These are phyloP conservation scores for Tuber aestivum DNA, from an alignment of 495 filamentous ascomycete species.

Conservation along the genomic window DNA sequence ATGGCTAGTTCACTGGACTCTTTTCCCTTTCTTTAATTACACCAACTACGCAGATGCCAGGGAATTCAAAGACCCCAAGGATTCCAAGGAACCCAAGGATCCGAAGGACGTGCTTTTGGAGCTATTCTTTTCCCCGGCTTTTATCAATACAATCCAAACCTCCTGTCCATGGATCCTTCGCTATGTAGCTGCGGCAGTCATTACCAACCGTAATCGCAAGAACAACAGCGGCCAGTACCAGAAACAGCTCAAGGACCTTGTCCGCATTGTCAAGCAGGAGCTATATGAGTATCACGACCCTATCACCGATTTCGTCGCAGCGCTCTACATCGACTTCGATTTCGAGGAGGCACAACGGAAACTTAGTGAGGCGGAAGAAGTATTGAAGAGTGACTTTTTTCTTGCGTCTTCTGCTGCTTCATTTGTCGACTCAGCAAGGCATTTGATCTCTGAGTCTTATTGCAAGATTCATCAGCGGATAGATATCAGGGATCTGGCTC, in stretches of 20 bases:
- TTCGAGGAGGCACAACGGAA: slow-evolving; percentile 96
- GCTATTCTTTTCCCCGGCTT: slow-evolving; percentile 89
- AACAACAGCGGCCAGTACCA: slow-evolving; percentile 82
- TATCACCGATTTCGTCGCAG: slow-evolving; percentile 91
- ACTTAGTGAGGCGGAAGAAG: slow-evolving; percentile 82
- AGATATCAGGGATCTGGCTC: slow-evolving; percentile 92
- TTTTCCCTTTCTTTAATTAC: slow-evolving; percentile 99
- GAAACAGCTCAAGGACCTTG: slow-evolving; percentile 94
- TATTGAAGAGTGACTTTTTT: slow-evolving; percentile 93
- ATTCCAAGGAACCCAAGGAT: background rate
- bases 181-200: slow-evolving; percentile 90
- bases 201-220: slow-evolving; percentile 81
- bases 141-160: slow-evolving; percentile 99
- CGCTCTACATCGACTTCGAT: slow-evolving; percentile 94
- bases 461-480: slow-evolving; percentile 99
- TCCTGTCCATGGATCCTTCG: slow-evolving; percentile 94
- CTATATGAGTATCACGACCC: slow-evolving; percentile 95
- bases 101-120: slow-evolving; percentile 72
- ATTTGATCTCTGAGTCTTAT: slow-evolving; percentile 95
- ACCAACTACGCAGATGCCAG: slow-evolving; percentile 80
- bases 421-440: slow-evolving; percentile 89
- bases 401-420: slow-evolving; percentile 73
- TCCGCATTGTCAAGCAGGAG: slow-evolving; percentile 91
- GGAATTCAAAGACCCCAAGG: slow-evolving; percentile 7
- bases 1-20: slow-evolving; percentile 95